Percentiles rank a stretch among this genome's conserved stretches.
Conservation (phyloP, 768 basidiomycete species). For the Mycena rebaudengoi region DNA sequence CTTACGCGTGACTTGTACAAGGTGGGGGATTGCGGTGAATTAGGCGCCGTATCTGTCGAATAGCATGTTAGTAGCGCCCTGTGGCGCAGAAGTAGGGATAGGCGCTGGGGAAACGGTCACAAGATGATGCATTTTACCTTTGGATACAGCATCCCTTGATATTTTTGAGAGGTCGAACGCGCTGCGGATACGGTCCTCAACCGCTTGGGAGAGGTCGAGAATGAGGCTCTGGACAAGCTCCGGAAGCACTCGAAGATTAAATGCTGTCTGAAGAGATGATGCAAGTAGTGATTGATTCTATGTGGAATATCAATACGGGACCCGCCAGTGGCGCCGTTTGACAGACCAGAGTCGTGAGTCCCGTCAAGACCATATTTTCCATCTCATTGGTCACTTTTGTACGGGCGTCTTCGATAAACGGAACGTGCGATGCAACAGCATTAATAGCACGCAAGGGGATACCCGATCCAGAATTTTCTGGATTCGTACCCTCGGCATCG, state of each 20-base stretch:
- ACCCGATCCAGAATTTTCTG: constrained; percentile 29
- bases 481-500: constrained; percentile 27
- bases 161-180: constrained; percentile 91
- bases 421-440: constrained; percentile 73
- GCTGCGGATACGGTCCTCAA: constrained; percentile 80
- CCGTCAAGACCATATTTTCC: constrained; percentile 88
- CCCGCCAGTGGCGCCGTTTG: not conserved
- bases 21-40: constrained; percentile 46
- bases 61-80: not conserved
- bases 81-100: constrained; percentile 25
- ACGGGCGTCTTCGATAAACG: constrained; percentile 76
- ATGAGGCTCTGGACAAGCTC: constrained; percentile 83
- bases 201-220: constrained; percentile 80
- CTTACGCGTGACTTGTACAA: constrained; percentile 86
- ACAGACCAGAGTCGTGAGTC: constrained; percentile 79
- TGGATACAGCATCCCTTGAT: constrained; percentile 83
- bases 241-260: constrained; percentile 88
- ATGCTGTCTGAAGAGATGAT: constrained; percentile 94
- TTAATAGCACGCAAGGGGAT: constrained; percentile 79
- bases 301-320: constrained; percentile 13
- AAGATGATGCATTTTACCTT: constrained; percentile 62
- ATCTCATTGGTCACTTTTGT: constrained; percentile 82
- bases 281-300: constrained; percentile 93
- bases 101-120: not conserved
- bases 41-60: constrained; percentile 39